phyloP scores from a whole-genome alignment of 108 stramenopile species.

The Thalassiosira profunda region DNA sequence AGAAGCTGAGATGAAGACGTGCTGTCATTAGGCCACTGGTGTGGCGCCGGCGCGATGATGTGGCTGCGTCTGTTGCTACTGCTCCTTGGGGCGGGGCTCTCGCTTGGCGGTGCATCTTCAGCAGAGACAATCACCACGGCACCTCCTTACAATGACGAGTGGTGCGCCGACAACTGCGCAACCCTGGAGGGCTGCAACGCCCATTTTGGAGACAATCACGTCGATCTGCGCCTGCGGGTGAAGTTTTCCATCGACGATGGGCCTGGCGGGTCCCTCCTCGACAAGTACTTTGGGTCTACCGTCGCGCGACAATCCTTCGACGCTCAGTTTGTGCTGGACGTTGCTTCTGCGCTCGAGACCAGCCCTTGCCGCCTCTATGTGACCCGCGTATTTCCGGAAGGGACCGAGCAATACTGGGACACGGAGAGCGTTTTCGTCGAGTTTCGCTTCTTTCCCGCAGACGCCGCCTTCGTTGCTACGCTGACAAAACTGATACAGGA shows the following conservation, averaged over 20 bases:
- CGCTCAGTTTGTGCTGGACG: constrained; percentile 77
- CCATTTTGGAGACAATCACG: constrained; percentile 20
- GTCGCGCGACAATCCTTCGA: constrained; percentile 68
- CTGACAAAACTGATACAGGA: constrained; percentile 67
- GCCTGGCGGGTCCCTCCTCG: constrained; percentile 63
- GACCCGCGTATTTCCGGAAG: constrained; percentile 47
- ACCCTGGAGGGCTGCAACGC: constrained; percentile 23
- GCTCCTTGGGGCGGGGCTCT: too few relatives aligned
- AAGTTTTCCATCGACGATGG: constrained; percentile 61
- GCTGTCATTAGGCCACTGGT: too few relatives aligned
- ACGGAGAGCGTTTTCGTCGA: constrained; percentile 34
- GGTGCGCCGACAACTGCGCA: constrained; percentile 26
- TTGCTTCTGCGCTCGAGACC: constrained; percentile 55
- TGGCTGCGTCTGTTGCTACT: too few relatives aligned
- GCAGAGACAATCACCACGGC: constrained; percentile 9
- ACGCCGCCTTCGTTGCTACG: constrained; percentile 32
- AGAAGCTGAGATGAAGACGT: too few relatives aligned
- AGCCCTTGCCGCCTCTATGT: constrained; percentile 64
- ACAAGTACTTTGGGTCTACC: constrained; percentile 56
- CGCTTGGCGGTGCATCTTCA: too few relatives aligned
- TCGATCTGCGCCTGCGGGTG: constrained; percentile 47
- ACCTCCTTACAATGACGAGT: constrained; percentile 16
- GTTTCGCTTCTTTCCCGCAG: constrained; percentile 60
- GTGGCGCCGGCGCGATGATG: too few relatives aligned
- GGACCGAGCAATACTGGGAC: constrained; percentile 63